Evolutionary conservation across 306 rosid species (phyloP).

Genomic region (Clitoria ternatea): DNA sequence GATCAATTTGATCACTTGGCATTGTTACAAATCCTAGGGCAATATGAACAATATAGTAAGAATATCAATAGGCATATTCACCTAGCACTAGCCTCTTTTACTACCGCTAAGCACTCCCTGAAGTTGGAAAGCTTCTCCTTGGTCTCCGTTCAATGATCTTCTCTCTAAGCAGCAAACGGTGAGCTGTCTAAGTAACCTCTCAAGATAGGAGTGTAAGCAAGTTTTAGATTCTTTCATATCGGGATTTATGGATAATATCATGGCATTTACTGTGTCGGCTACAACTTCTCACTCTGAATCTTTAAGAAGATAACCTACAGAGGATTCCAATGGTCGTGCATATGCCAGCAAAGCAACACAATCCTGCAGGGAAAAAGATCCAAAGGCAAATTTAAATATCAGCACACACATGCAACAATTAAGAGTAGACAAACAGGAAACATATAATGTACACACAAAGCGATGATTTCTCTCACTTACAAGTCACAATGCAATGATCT

Average conservation of each 20-base stretch:
- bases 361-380: conserved; percentile 47
- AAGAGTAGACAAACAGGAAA: not conserved
- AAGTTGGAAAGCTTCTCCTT: conserved; percentile 89
- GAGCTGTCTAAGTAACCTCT: conserved; percentile 80
- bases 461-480: not conserved
- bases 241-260: conserved; percentile 86
- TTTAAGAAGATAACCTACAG: conserved; percentile 80
- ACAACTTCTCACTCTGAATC: conserved; percentile 87
- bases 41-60: conserved; percentile 19
- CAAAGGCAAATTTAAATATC: conserved; percentile 2
- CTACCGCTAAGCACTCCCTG: conserved; percentile 59
- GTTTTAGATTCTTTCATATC: conserved; percentile 53
- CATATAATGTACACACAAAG: not conserved
- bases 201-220: conserved; percentile 74
- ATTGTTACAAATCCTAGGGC: conserved; percentile 22
- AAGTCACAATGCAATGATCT: no score
- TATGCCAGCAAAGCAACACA: conserved; percentile 95
- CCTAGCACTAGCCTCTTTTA: conserved; percentile 46
- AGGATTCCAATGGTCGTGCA: conserved; percentile 69
- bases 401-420: not conserved
- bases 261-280: conserved; percentile 84
- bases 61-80: no score
- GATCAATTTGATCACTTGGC: conserved; percentile 26
- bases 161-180: conserved; percentile 84
- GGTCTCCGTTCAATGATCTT: conserved; percentile 71